phyloP scores from a whole-genome alignment of 257 asterid species.

The Fraxinus americana region DNA sequence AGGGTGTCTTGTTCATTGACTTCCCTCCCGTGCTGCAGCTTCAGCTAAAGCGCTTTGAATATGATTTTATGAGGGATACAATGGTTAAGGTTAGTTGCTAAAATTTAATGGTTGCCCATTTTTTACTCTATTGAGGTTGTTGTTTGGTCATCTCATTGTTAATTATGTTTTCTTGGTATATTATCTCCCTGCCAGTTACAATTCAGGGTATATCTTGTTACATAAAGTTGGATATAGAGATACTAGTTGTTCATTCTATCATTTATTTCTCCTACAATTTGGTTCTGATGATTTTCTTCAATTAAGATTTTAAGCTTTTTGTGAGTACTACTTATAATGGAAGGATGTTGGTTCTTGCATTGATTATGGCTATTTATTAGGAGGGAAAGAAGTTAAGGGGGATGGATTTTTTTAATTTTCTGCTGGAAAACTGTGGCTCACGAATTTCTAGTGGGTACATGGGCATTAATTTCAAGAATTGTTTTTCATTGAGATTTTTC shows the following conservation, averaged over 20 bases:
- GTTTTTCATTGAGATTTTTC: not conserved
- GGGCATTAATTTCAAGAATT: too few species aligned
- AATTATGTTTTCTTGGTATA: not conserved
- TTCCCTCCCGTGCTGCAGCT: slow-evolving; percentile 90
- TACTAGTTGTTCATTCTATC: not conserved
- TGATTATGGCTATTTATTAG: not conserved
- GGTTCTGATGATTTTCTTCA: not conserved
- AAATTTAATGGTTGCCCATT: not conserved
- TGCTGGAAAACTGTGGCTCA: not conserved
- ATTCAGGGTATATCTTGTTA: slow-evolving; percentile 1
- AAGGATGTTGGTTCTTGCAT: not conserved
- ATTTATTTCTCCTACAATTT: not conserved
- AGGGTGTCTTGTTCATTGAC: slow-evolving; percentile 85
- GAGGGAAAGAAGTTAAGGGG: not conserved
- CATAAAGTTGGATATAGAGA: not conserved
- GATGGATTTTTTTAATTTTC: not conserved
- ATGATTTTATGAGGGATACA: slow-evolving; percentile 86
- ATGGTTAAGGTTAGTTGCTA: slow-evolving; percentile 78
- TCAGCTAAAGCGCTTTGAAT: slow-evolving; percentile 84
- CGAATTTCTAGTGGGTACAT: not conserved
- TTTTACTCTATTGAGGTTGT: not conserved
- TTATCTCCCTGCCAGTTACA: not conserved
- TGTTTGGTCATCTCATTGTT: not conserved
- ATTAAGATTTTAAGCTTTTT: not conserved
- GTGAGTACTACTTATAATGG: not conserved